Percentiles rank a stretch among this genome's conserved stretches.
Conservation (phyloP, 2,329 filamentous ascomycete species). For the Xylariaceae sp. region DNA sequence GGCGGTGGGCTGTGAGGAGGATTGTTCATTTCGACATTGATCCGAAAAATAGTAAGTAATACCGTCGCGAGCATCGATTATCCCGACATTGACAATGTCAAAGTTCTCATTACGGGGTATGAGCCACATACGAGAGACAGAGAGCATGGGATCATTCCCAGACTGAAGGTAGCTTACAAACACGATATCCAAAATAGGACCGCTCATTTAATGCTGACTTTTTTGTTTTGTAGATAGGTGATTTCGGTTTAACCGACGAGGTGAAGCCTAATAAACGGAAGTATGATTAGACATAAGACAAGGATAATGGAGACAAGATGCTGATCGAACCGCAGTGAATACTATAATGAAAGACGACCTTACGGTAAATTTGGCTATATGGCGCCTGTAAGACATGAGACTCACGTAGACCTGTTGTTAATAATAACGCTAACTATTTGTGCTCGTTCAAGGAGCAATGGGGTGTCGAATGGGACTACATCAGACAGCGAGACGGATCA, state of each 20-base stretch:
- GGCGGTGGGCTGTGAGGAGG: constrained; percentile 17
- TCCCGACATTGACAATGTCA: background rate
- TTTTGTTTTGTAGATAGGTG: constrained; percentile 13
- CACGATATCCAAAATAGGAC: background rate
- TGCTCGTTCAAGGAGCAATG: constrained; percentile 22
- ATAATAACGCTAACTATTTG: background rate
- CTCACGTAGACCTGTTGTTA: background rate
- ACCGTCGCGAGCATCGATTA: background rate
- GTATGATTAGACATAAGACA: constrained; percentile 2
- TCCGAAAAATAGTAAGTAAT: constrained; percentile 19
- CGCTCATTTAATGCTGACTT: background rate
- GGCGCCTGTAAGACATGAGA: constrained; percentile 14
- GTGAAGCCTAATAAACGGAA: constrained; percentile 21
- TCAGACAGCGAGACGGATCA: background rate
- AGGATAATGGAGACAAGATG: background rate
- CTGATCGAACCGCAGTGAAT: constrained; percentile 7
- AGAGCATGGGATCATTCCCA: constrained; percentile 20
- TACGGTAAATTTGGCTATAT: constrained; percentile 10
- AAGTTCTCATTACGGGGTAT: constrained; percentile 18
- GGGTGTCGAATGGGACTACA: constrained; percentile 21
- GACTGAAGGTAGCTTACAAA: constrained; percentile 19
- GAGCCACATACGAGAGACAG: constrained; percentile 13
- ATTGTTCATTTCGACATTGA: constrained; percentile 26
- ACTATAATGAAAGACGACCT: constrained; percentile 9
- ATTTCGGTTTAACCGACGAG: constrained; percentile 17